Base-by-base conservation (phyloP, 176 grass and related monocot genomes). In the Lolium rigidum region DNA sequence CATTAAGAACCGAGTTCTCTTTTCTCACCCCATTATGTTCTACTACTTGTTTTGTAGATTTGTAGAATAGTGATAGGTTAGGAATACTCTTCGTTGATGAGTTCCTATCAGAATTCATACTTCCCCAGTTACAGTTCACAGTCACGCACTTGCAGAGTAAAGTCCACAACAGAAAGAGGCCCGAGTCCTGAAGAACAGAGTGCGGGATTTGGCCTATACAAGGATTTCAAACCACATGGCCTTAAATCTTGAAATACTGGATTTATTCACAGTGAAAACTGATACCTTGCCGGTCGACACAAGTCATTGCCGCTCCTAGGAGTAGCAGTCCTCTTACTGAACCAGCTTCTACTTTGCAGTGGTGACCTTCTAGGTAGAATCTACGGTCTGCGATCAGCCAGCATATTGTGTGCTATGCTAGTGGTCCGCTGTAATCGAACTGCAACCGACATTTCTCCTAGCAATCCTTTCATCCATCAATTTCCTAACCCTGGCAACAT, bases 401-500 rank as follows among this genome's bases (percentile, higher is more conserved):
- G 21, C 25, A 65, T 73, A 43, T 18, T 4, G 41, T n/a, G n/a
- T 43, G 60, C 54, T 0, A 73, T 76, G 58, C 84, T 74, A 80
- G 14, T 59, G 48, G 20, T 84, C 49, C 12, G 68, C 66, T 0
- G 7, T 50, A 38, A 95, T 76, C 13, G 76, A 92, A 70, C 86
- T 95, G 50, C 71, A 63, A 59, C 88, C 88, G 44, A 84, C 86
- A 76, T 87, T 92, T 78, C 78, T 92, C 81, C 56, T 84, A 20
- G 62, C 77, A 70, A 71, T 49, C 41, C 21, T 90, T 49, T 90
- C 79, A 81, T 81, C 84, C 90, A 90, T 87, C 72, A 85, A 62
- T 61, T 73, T 92, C 73, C 90, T 88, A 37, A 92, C 75, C 86
- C 86, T 89, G 0, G 25, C 51, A 18, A 95, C 86, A 87, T 95